A percentile compares a stretch with the other conserved stretches of the same genome.
These are phyloP conservation scores for Cyclospora cayetanensis DNA, from an alignment of 169 alveolate genomes.

Conservation along the genomic window DNA sequence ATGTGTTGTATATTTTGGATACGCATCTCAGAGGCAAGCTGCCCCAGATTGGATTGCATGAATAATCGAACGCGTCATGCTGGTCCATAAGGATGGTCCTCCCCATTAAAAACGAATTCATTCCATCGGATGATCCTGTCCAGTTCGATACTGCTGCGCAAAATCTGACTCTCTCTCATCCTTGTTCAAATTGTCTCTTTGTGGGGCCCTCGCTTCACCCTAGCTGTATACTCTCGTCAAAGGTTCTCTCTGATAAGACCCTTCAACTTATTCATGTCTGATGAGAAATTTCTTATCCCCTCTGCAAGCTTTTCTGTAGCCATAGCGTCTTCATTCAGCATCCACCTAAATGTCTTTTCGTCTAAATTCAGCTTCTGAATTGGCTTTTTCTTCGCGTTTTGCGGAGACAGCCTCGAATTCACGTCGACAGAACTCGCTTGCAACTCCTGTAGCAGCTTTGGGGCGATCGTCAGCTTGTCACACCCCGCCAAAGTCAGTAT, in stretches of 20 bases:
- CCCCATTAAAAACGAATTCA: no score
- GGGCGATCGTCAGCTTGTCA: slow-evolving; percentile 88
- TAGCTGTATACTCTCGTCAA: no score
- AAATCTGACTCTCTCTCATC: no score
- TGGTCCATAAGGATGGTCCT: no score
- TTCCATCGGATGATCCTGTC: no score
- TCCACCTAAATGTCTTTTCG: slow-evolving; percentile 79
- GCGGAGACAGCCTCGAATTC: slow-evolving; percentile 45
- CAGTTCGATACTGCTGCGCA: no score
- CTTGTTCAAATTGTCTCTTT: not conserved
- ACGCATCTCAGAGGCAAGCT: no score
- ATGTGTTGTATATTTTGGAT: no score
- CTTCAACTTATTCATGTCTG: slow-evolving; percentile 79
- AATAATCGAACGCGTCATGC: no score
- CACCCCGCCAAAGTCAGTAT: slow-evolving; percentile 85
- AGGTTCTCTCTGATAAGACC: slow-evolving; percentile 68
- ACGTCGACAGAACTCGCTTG: not conserved
- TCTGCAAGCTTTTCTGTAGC: slow-evolving; percentile 88
- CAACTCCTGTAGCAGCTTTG: slow-evolving; percentile 83
- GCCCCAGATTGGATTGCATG: no score
- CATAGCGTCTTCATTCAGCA: slow-evolving; percentile 83
- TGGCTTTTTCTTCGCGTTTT: not conserved
- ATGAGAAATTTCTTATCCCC: slow-evolving; percentile 85
- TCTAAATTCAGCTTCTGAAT: slow-evolving; percentile 64
- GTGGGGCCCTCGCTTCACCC: no score